Evolutionary conservation across 2,329 filamentous ascomycete genomes (phyloP).

Genomic region (Calonectria hawksworthii): DNA sequence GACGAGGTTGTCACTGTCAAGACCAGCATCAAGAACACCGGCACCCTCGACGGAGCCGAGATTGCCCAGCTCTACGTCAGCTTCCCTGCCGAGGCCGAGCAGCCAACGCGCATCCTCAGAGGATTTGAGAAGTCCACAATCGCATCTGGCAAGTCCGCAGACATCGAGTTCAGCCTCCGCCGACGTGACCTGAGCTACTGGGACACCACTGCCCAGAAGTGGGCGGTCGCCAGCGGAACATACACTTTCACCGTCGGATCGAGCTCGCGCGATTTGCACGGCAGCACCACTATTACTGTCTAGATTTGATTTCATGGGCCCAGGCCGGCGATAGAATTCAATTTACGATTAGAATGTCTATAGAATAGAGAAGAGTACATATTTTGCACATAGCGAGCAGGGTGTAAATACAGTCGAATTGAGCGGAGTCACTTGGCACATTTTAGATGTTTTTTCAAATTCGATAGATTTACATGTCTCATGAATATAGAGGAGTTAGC

Average conservation of each 20-base stretch:
- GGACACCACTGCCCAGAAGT: slow-evolving; percentile 5
- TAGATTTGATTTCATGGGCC: neutral
- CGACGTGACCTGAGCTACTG: slow-evolving; percentile 20
- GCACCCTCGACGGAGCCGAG: slow-evolving; percentile 58
- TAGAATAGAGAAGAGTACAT: neutral
- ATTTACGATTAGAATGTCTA: neutral
- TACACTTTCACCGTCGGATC: slow-evolving; percentile 5
- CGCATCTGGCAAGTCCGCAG: neutral
- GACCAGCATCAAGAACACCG: slow-evolving; percentile 59
- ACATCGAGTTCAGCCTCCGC: neutral
- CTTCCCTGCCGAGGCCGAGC: slow-evolving; percentile 62
- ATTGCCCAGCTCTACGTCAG: slow-evolving; percentile 64
- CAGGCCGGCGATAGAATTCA: neutral
- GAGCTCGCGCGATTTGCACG: neutral
- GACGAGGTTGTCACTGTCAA: slow-evolving; percentile 57
- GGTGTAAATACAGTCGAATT: neutral
- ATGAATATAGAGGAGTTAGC: neutral
- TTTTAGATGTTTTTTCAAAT: neutral
- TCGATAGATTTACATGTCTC: neutral
- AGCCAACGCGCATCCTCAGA: slow-evolving; percentile 65
- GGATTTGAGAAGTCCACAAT: slow-evolving; percentile 71
- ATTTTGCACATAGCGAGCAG: neutral
- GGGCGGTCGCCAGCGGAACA: slow-evolving; percentile 4
- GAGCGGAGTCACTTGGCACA: neutral
- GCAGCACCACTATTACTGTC: neutral